Evolutionary conservation across 2,329 filamentous ascomycete genomes (phyloP), one percentile per base, ranked within the genome.

Genomic region (Neoascochyta sp.): DNA sequence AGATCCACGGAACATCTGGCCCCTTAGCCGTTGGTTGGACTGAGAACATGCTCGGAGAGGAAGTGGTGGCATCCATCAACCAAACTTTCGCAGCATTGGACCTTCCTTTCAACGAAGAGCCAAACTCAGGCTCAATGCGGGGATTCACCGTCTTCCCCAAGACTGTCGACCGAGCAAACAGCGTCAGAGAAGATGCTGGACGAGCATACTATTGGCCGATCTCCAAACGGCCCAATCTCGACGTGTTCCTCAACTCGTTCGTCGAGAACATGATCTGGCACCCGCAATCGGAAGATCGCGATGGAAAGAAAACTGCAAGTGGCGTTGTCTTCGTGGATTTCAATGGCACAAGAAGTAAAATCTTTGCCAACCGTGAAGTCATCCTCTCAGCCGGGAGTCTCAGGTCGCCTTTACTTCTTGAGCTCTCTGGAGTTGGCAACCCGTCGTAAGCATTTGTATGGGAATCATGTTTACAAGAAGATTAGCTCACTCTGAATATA

Each of bases 221-320:
- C 24, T 41, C 50, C 2, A 22, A 40, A 2, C 60, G 70, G 7
- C 45, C 57, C 2, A 76, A 76, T 37, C 48, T 76, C 3, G 52
- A 60, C n/a, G 50, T 75, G 2, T 47, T 75, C 4, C 69, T 67
- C 1, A 63, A 73, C 21, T 67, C 70, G 3, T 44, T 66, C 17
- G 68, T 73, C 11, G 38, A 66, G 25, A 52, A 72, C 36, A 53
- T 80, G 39, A 40, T 72, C 20, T 47, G 74, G 17, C 7, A 20
- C 10, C 18, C 18, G 18, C 7, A 10, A 7, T 10, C 18, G 18
- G 55, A 70, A 16, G 66, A 61, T 9, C 60, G 57, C 7, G 57
- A 26, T 5, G 52, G 45, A 2, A 68, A 70, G 6, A 71, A 70
- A 9, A 62, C 57, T 9, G 55, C 55, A 3, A 56, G 50, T 4